These are phyloP conservation scores for Podospora tetraspora DNA, from an alignment of 495 filamentous ascomycete genomes.

Conservation along the genomic window DNA sequence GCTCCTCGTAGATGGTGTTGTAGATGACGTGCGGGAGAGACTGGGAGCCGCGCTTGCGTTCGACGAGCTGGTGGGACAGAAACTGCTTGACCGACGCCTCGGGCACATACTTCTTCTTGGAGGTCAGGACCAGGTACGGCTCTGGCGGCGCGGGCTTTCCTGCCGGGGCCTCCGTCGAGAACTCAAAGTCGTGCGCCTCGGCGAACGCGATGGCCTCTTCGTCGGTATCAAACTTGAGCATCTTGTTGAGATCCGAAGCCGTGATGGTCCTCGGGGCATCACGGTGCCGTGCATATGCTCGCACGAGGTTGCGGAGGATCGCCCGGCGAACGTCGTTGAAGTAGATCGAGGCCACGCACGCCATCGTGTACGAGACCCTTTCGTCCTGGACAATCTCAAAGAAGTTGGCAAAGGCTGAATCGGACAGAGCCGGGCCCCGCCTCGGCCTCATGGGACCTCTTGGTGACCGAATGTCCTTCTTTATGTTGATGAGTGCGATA, in stretches of 20 bases:
- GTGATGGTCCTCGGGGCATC: conserved; percentile 74
- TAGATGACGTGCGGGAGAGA: conserved; percentile 42
- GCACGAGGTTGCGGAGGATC: conserved; percentile 64
- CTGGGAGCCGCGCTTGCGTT: conserved; percentile 42
- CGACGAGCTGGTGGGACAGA: conserved; percentile 38
- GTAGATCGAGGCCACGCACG: conserved; percentile 86
- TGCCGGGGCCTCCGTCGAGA: conserved; percentile 38
- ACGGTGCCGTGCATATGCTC: conserved; percentile 53
- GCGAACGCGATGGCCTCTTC: conserved; percentile 66
- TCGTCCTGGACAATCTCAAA: conserved; percentile 68
- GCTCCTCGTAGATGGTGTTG: conserved; percentile 39
- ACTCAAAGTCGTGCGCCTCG: conserved; percentile 59
- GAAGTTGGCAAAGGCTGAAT: conserved; percentile 63
- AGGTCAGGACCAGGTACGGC: conserved; percentile 46
- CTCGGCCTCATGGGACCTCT: conserved; percentile 36
- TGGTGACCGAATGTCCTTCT: conserved; percentile 30
- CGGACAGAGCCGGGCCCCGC: conserved; percentile 41
- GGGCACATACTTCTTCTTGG: conserved; percentile 28
- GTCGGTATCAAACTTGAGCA: conserved; percentile 68
- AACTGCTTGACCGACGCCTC: conserved; percentile 39
- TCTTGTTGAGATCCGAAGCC: conserved; percentile 55
- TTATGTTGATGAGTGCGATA: conserved; percentile 34
- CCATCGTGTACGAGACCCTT: conserved; percentile 80
- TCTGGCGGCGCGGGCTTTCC: conserved; percentile 38
- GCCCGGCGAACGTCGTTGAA: conserved; percentile 76